Conservation (phyloP, 371 early-diverging fungal genomes). For the Blakeslea trispora region DNA sequence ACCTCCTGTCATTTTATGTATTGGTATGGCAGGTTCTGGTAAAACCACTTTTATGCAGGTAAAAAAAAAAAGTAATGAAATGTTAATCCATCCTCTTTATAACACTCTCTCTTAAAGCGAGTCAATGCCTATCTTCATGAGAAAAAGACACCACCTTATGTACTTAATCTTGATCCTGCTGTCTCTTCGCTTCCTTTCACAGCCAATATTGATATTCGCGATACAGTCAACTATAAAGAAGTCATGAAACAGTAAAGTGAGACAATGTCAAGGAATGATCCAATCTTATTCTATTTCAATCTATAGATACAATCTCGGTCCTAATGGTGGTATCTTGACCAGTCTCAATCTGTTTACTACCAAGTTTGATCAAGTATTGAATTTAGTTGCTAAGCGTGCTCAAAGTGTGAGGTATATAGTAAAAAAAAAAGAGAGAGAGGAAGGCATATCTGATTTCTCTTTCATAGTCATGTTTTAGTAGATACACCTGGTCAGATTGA, state of each 20-base stretch:
- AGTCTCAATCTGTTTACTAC: conserved; percentile 96
- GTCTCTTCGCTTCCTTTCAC: conserved; percentile 91
- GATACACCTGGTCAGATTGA: conserved; percentile 99
- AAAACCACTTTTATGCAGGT: conserved; percentile 99
- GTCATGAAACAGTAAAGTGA: conserved; percentile 97
- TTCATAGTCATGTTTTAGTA: conserved; percentile 78
- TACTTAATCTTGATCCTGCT: conserved; percentile 99
- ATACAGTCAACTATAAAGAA: conserved; percentile 98
- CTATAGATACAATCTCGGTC: conserved; percentile 91
- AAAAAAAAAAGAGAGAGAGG: not conserved
- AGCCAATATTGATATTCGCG: conserved; percentile 98
- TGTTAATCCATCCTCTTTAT: too few species aligned
- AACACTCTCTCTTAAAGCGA: conserved; percentile 53
- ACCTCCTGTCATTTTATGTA: conserved; percentile 84
- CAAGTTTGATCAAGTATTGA: conserved; percentile 95
- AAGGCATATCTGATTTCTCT: not conserved
- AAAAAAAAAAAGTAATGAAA: conserved; percentile 18
- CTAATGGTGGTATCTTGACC: conserved; percentile 99
- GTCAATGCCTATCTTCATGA: conserved; percentile 86
- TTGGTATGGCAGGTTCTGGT: conserved; percentile 99
- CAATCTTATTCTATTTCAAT: too few species aligned
- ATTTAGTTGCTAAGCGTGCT: conserved; percentile 82
- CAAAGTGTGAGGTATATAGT: conserved; percentile 66
- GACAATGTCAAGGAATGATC: too few species aligned
- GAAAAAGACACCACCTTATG: conserved; percentile 79